These are phyloP conservation scores for Cucumis sativus DNA, from an alignment of 306 rosid species.

Conservation along the genomic window Cucumber_9930_V3 NC_026660.2:17555001-17555500, in stretches of 20 bases:
- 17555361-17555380: not conserved
- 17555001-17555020: not conserved
- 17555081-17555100: no score
- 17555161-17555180: not conserved
- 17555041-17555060: not conserved
- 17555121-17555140: no score
- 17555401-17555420: not conserved
- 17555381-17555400: not conserved
- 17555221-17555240: conserved; percentile 38
- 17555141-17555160: no score
- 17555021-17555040: no score
- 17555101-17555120: no score
- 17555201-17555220: not conserved
- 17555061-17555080: not conserved
- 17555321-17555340: conserved; percentile 3
- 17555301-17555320: conserved; percentile 99
- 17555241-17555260: conserved; percentile 85
- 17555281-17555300: conserved; percentile 94
- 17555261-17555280: conserved; percentile 93
- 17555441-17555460: not conserved
- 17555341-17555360: not conserved
- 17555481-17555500: conserved; percentile 72
- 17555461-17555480: not conserved
- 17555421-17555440: not conserved
- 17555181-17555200: not conserved